Percentiles rank a stretch among this genome's conserved stretches.
Evolutionary conservation across 2,329 filamentous ascomycete genomes (phyloP).

Genomic region (Simplicillium sp.): DNA sequence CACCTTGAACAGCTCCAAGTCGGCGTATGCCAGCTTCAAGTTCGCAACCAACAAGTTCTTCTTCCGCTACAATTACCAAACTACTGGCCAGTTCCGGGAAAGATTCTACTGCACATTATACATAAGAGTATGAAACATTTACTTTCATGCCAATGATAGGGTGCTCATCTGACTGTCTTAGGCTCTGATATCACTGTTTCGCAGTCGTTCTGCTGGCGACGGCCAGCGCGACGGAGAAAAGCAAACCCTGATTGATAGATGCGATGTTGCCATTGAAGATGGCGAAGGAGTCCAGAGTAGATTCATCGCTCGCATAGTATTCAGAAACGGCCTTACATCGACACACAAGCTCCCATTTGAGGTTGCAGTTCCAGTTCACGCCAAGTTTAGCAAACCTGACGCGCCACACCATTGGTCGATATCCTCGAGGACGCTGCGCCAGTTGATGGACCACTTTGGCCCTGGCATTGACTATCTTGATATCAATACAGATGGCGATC

Average conservation of each 20-base stretch:
- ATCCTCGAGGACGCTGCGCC: conserved; percentile 58
- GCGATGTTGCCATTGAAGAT: conserved; percentile 66
- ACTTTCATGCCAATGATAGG: not conserved
- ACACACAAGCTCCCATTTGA: conserved; percentile 72
- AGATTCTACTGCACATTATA: conserved; percentile 69
- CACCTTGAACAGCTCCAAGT: conserved; percentile 70
- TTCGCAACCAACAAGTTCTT: conserved; percentile 63
- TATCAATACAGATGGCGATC: conserved; percentile 63
- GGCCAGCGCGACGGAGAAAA: conserved; percentile 46
- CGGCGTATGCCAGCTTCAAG: conserved; percentile 65
- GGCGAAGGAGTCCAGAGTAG: conserved; percentile 62
- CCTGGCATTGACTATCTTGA: conserved; percentile 74
- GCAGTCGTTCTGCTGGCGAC: conserved; percentile 52
- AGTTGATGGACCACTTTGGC: conserved; percentile 73
- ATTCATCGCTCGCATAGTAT: conserved; percentile 64
- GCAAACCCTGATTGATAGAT: conserved; percentile 63
- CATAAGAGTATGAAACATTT: conserved; percentile 45
- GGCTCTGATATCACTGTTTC: conserved; percentile 66
- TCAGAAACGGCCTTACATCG: conserved; percentile 67
- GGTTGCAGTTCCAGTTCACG: conserved; percentile 62
- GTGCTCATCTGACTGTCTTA: conserved; percentile 15
- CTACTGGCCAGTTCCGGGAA: conserved; percentile 37
- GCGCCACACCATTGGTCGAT: conserved; percentile 66
- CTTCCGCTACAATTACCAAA: conserved; percentile 59
- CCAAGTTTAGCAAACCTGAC: conserved; percentile 59